Evolutionary conservation across 2,329 filamentous ascomycete genomes (phyloP).

Genomic region (Monilinia aucupariae): DNA sequence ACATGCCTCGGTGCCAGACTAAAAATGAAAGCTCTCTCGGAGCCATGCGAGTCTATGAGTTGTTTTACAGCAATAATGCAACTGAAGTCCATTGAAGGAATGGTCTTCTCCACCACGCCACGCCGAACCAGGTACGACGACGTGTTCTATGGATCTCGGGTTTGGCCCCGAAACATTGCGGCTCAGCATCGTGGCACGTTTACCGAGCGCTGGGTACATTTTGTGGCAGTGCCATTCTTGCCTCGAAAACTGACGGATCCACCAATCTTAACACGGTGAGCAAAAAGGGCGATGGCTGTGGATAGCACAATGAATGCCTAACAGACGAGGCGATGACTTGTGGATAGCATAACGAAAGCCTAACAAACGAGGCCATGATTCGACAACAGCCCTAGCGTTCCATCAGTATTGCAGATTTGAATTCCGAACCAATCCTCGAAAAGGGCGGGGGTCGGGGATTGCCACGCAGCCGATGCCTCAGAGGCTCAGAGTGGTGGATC

Average conservation of each 20-base stretch:
- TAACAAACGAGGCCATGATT: conserved; percentile 1
- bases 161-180: conserved; percentile 1
- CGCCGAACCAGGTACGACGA: conserved; percentile 10
- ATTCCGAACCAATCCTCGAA: background rate
- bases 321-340: background rate
- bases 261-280: background rate
- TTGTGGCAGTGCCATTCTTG: conserved; percentile 1
- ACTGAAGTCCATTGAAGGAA: background rate
- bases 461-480: background rate
- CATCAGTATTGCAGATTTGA: background rate
- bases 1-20: conserved; percentile 1
- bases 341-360: background rate
- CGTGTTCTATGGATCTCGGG: conserved; percentile 12
- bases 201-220: background rate
- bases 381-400: background rate
- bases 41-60: background rate
- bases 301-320: background rate
- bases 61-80: conserved; percentile 1
- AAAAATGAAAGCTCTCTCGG: background rate
- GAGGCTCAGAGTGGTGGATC: background rate
- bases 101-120: conserved; percentile 8
- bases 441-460: conserved; percentile 10
- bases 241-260: conserved; percentile 1
- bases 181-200: background rate
- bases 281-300: background rate